Evolutionary conservation across 2,329 filamentous ascomycete species (phyloP), one percentile per base, ranked within the genome.

Genomic region (Phaeosphaeriaceae sp.): DNA sequence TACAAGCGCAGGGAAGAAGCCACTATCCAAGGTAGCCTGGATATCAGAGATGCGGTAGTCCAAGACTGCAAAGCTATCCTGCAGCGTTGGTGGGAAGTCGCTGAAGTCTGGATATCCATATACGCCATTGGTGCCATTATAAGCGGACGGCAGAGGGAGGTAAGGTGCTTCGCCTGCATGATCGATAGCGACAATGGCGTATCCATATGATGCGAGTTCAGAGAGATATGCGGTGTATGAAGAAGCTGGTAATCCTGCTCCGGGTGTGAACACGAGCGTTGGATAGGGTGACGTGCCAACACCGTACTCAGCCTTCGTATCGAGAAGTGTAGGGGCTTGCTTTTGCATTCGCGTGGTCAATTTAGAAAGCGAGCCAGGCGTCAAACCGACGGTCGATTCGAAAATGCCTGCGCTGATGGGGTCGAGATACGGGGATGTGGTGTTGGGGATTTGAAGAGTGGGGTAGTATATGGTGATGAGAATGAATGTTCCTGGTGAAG

Each of bases 391-490:
- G 19, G 20, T 53, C 3, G 36, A 33, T 33, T 48, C 50, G 33
- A 47, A 68, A 24, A 73, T 54, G 7, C 40, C 25, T 4, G 67
- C 67, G 1, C 56, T 70, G 5, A 57, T 70, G 24, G 62, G 49
- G 53, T 71, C 67, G 17, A 71, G 55, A 51, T 71, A 71, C 2
- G 63, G 56, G 13, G 54, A 58, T 11, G 63, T 63, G 17, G 58
- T 62, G 4, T 54, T 51, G 0, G 66, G 65, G 0, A 56, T 41
- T 0, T 62, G 53, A 7, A 52, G 49, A 0, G 71, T 72, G 0
- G 70, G 68, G 41, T 69, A 69, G 61, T 69, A 70, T 10, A 71
- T 63, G 6, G 67, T 67, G 9, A 60, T 62, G 2, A 74, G 57
- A 20, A 72, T 48, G 7, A 60, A 46, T 2, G 51, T 68, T 7